A percentile compares a stretch with the other conserved stretches of the same genome.
Evolutionary conservation across 1,284 basidiomycete species (phyloP).

Genomic region (Bondarzewia mesenterica): DNA sequence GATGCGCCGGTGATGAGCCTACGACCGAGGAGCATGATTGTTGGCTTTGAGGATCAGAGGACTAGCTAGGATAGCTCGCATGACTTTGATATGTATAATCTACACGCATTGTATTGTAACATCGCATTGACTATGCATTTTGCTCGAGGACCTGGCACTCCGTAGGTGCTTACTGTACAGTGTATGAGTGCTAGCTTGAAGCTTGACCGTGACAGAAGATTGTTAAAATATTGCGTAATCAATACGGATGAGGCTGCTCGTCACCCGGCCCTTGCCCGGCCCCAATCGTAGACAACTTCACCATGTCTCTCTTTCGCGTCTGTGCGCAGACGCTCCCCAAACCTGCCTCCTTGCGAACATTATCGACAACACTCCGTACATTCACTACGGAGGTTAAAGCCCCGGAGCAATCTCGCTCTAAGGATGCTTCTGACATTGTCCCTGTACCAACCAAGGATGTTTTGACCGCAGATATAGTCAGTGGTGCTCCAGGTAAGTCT

Average conservation of each 20-base stretch:
- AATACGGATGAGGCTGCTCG: no score
- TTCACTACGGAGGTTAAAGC: constrained; percentile 18
- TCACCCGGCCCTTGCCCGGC: no score
- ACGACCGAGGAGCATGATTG: constrained; percentile 48
- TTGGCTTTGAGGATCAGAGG: constrained; percentile 51
- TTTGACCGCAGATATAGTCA: constrained; percentile 66
- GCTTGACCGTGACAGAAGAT: no score
- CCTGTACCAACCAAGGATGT: constrained; percentile 40
- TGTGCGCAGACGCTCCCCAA: constrained; percentile 23
- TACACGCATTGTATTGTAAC: neutral
- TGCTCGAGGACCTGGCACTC: no score
- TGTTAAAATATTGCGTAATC: no score
- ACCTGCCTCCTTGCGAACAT: constrained; percentile 16
- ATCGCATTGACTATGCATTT: no score
- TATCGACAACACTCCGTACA: constrained; percentile 12
- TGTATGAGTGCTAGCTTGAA: no score
- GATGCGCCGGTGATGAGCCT: constrained; percentile 42
- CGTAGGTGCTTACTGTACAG: no score
- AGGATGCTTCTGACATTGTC: constrained; percentile 27
- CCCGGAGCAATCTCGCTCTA: constrained; percentile 18
- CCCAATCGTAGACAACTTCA: no score
- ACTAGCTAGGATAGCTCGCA: neutral
- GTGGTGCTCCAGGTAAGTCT: constrained; percentile 67
- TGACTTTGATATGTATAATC: neutral
- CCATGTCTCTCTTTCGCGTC: constrained; percentile 36